Percentiles rank a stretch among this genome's conserved stretches.
Evolutionary conservation across 83 land plant genomes (phyloP).

Genomic region (Larix sibirica): DNA sequence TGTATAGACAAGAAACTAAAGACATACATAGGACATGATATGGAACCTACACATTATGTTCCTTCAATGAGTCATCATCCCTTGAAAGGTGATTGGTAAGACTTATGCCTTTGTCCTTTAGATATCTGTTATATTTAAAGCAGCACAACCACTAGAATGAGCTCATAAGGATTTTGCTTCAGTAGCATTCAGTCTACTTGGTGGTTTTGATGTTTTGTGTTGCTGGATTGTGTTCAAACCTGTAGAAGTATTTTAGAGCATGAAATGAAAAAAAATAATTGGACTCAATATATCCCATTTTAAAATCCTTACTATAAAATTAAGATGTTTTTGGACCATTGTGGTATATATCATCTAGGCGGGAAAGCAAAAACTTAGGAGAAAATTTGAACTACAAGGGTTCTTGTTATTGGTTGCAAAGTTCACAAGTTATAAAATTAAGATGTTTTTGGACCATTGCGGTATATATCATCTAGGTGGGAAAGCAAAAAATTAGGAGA

Average conservation of each 20-base stretch:
- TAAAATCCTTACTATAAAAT: neutral
- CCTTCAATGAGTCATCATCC: conserved; percentile 97
- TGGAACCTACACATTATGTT: conserved; percentile 94
- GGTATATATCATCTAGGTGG: neutral
- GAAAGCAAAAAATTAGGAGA: neutral
- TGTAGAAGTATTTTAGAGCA: neutral
- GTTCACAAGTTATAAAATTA: neutral
- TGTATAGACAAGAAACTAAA: conserved; percentile 83
- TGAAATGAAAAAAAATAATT: neutral
- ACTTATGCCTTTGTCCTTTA: neutral
- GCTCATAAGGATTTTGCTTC: neutral
- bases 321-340: neutral
- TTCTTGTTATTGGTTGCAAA: neutral
- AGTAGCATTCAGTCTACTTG: neutral
- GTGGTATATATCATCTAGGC: neutral
- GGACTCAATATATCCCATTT: neutral
- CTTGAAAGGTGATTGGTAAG: conserved; percentile 91
- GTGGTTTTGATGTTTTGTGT: neutral
- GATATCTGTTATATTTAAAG: neutral
- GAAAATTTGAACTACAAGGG: neutral
- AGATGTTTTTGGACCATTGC: neutral
- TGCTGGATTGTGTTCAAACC: neutral
- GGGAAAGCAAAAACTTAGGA: neutral
- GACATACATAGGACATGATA: conserved; percentile 76
- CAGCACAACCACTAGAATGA: neutral